Percentiles rank a stretch among this genome's conserved stretches.
These are phyloP conservation scores for Solanum arcanum DNA, from an alignment of 257 asterid species.

Conservation along the genomic window DNA sequence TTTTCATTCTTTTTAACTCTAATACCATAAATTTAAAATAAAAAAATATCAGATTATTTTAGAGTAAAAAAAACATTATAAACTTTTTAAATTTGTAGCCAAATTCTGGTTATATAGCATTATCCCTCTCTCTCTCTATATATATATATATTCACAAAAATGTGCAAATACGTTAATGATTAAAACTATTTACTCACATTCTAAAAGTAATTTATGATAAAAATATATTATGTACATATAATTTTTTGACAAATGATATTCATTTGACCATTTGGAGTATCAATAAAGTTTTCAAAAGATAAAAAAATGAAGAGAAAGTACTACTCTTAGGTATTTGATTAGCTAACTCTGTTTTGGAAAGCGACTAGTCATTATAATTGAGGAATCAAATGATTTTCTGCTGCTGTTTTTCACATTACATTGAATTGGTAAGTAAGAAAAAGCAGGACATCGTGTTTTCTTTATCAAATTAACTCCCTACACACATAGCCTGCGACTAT, in stretches of 20 bases:
- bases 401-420: not conserved
- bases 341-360: not conserved
- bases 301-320: not conserved
- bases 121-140: too few relatives aligned
- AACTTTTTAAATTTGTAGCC: too few relatives aligned
- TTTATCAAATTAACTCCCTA: not conserved
- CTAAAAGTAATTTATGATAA: not conserved
- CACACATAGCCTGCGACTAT: not conserved
- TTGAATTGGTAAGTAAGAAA: not conserved
- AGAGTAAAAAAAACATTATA: too few relatives aligned
- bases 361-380: conserved; percentile 1
- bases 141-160: not conserved
- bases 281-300: not conserved
- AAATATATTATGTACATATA: too few relatives aligned
- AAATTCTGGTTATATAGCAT: too few relatives aligned
- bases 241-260: too few relatives aligned
- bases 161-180: not conserved
- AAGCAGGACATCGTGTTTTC: not conserved
- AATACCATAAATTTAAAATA: too few relatives aligned
- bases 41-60: too few relatives aligned
- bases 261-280: not conserved
- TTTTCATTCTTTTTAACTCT: too few relatives aligned
- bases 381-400: not conserved
- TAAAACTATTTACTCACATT: not conserved
- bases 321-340: not conserved